These are phyloP conservation scores for Yamadazyma takamatsuzukensis DNA, from an alignment of 805 yeast species.

Conservation along the genomic window DNA sequence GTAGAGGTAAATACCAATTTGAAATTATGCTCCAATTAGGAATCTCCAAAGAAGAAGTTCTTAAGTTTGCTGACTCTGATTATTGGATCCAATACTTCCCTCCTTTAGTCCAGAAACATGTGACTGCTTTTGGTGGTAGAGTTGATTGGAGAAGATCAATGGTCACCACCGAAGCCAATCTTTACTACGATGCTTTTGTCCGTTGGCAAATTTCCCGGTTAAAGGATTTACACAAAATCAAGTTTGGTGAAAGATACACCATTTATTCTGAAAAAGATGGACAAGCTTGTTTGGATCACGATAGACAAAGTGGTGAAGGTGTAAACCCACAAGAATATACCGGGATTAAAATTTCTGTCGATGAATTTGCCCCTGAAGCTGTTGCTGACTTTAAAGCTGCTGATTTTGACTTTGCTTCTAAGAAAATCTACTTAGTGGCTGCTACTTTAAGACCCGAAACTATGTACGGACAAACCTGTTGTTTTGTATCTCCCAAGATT, in stretches of 20 bases:
- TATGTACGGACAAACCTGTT: conserved; percentile 97
- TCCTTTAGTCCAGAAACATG: conserved; percentile 78
- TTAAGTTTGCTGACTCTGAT: conserved; percentile 85
- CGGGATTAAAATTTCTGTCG: conserved; percentile 79
- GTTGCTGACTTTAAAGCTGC: conserved; percentile 48
- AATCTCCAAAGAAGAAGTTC: conserved; percentile 75
- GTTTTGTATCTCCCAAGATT: conserved; percentile 95
- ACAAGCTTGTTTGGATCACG: conserved; percentile 99
- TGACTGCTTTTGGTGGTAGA: conserved; percentile 80
- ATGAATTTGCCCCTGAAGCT: conserved; percentile 56
- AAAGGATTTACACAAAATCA: conserved; percentile 83
- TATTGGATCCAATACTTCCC: conserved; percentile 94
- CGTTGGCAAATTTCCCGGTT: conserved; percentile 95
- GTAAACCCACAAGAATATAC: conserved; percentile 95
- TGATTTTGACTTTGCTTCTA: conserved; percentile 44
- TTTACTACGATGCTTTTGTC: conserved; percentile 90
- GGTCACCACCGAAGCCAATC: conserved; percentile 93
- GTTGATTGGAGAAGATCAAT: conserved; percentile 98
- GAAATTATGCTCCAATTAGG: conserved; percentile 97
- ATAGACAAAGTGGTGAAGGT: conserved; percentile 95
- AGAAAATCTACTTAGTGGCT: conserved; percentile 81
- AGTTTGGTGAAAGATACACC: conserved; percentile 97
- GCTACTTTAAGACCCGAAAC: conserved; percentile 99
- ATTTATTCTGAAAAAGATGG: conserved; percentile 97
- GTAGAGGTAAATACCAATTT: conserved; percentile 90